phyloP scores from a whole-genome alignment of 2,329 filamentous ascomycete species.

The Fusarium heterosporum region DNA sequence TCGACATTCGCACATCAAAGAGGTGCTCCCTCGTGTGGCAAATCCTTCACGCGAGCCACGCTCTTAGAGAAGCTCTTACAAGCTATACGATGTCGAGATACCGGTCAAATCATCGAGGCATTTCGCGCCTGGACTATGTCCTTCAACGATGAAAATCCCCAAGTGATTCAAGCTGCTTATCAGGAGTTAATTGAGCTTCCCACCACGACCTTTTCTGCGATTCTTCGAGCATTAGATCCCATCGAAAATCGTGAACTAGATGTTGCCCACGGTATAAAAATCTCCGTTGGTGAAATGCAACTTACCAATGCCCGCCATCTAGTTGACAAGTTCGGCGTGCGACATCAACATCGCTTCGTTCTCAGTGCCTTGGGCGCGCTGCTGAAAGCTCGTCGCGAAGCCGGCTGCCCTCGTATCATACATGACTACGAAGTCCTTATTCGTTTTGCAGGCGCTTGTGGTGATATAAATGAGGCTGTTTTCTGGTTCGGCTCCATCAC shows the following conservation, averaged over 20 bases:
- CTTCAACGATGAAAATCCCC: constrained; percentile 34
- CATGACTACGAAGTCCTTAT: constrained; percentile 60
- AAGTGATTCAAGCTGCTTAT: constrained; percentile 44
- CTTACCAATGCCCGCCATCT: constrained; percentile 53
- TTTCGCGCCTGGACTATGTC: constrained; percentile 48
- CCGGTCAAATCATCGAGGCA: constrained; percentile 37
- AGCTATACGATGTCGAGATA: constrained; percentile 50
- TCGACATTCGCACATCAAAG: constrained; percentile 15
- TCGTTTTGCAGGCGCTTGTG: constrained; percentile 60
- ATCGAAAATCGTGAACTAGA: constrained; percentile 62
- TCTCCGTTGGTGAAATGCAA: constrained; percentile 56
- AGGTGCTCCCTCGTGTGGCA: constrained; percentile 1
- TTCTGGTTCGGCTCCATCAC: constrained; percentile 51
- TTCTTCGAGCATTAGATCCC: constrained; percentile 72
- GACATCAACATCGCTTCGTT: constrained; percentile 55
- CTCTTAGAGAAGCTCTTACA: constrained; percentile 46
- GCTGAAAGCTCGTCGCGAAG: constrained; percentile 48
- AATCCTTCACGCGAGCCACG: constrained; percentile 3
- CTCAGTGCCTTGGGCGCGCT: constrained; percentile 53
- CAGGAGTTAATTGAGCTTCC: constrained; percentile 58
- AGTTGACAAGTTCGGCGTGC: constrained; percentile 60
- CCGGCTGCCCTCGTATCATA: constrained; percentile 47
- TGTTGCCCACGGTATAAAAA: constrained; percentile 54
- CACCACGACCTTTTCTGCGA: constrained; percentile 69
- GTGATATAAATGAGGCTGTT: constrained; percentile 52